Evolutionary conservation across 1,139 yeast species (phyloP).

Genomic region (Geotrichum fermentans): DNA sequence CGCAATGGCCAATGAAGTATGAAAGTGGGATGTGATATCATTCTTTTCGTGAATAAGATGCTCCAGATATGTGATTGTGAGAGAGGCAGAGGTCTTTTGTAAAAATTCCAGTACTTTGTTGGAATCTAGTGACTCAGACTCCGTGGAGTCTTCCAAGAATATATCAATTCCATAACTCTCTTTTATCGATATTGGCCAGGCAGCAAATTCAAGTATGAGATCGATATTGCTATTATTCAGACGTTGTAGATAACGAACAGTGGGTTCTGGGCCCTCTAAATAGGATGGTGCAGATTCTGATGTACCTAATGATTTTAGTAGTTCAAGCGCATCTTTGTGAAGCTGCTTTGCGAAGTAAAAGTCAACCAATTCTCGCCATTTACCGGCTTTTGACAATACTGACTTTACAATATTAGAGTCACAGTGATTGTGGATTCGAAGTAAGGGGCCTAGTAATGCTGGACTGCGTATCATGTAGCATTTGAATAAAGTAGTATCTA

Average conservation of each 20-base stretch:
- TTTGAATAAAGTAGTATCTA: conserved; percentile 76
- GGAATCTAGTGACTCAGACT: conserved; percentile 57
- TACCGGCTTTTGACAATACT: conserved; percentile 47
- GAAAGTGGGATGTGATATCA: conserved; percentile 45
- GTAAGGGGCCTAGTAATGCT: conserved; percentile 73
- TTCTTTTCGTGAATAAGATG: conserved; percentile 47
- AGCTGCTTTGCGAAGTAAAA: conserved; percentile 62
- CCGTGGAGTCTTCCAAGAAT: conserved; percentile 64
- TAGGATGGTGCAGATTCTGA: conserved; percentile 16
- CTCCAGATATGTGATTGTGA: conserved; percentile 58
- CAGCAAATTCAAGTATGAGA: conserved; percentile 55
- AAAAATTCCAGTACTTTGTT: conserved; percentile 49
- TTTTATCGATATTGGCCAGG: conserved; percentile 49
- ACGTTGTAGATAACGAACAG: conserved; percentile 62
- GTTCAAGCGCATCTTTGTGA: conserved; percentile 64
- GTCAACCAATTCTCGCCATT: conserved; percentile 68
- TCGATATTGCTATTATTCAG: conserved; percentile 49
- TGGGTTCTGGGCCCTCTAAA: conserved; percentile 43
- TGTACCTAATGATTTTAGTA: conserved; percentile 42
- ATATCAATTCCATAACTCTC: conserved; percentile 46
- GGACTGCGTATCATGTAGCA: conserved; percentile 68
- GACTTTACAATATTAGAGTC: neutral
- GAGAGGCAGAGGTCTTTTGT: conserved; percentile 30
- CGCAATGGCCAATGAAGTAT: conserved; percentile 52
- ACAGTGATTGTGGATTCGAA: conserved; percentile 72